phyloP scores from a whole-genome alignment of 352 stramenopile species.

The Blastocystis sp. region DNA sequence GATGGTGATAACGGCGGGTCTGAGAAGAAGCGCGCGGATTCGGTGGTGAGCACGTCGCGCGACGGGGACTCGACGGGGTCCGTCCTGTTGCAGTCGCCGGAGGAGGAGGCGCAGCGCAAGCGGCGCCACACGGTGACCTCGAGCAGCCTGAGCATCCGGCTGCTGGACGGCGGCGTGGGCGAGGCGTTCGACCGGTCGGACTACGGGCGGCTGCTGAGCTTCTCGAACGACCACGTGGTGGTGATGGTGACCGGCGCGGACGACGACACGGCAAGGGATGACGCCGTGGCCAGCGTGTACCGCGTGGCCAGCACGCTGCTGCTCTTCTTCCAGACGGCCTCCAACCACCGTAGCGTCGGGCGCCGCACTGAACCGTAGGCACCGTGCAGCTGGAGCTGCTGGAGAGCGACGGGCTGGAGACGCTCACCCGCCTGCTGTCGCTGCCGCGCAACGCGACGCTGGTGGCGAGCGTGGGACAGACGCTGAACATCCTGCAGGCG shows the following conservation, averaged over 20 bases:
- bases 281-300: slow-evolving; percentile 30
- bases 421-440: background rate
- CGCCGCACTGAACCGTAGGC: background rate
- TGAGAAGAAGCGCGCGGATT: background rate
- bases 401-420: slow-evolving; percentile 1
- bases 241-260: background rate
- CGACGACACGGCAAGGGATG: background rate
- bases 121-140: background rate
- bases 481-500: background rate
- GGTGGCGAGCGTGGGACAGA: background rate
- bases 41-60: background rate
- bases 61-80: background rate
- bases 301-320: slow-evolving; percentile 19
- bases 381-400: slow-evolving; percentile 17
- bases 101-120: background rate
- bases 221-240: slow-evolving; percentile 4
- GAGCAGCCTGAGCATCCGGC: background rate
- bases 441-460: slow-evolving; percentile 4
- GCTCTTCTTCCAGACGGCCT: slow-evolving; percentile 12
- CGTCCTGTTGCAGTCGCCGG: background rate
- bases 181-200: background rate
- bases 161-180: background rate
- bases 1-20: background rate
- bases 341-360: background rate
- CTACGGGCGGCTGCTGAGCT: slow-evolving; percentile 1